Evolutionary conservation across 345 rosid genomes (phyloP).

Genomic region (Bretschneidera sinensis): DNA sequence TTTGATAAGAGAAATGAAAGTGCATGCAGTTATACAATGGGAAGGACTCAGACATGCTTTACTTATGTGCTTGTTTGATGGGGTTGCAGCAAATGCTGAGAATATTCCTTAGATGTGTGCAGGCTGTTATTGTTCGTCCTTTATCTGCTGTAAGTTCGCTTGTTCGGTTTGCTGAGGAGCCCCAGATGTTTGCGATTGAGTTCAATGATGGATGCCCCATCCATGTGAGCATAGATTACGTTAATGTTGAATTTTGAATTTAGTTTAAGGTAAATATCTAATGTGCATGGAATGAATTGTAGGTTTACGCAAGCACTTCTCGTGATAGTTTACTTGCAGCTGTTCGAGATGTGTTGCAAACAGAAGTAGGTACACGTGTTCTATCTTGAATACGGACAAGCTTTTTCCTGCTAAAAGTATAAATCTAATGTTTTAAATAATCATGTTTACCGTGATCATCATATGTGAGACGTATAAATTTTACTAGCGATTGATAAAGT

Average conservation of each 20-base stretch:
- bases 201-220: slow-evolving; percentile 95
- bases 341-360: slow-evolving; percentile 91
- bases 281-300: slow-evolving; percentile 24
- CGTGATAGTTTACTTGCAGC: slow-evolving; percentile 96
- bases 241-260: slow-evolving; percentile 13
- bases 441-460: background rate
- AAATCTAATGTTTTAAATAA: background rate
- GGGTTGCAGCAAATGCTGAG: slow-evolving; percentile 50
- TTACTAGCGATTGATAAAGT: background rate
- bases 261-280: slow-evolving; percentile 21
- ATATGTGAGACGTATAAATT: background rate
- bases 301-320: slow-evolving; percentile 95
- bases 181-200: slow-evolving; percentile 98
- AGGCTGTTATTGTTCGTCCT: slow-evolving; percentile 97
- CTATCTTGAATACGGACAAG: slow-evolving; percentile 20
- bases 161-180: slow-evolving; percentile 98
- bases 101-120: slow-evolving; percentile 85
- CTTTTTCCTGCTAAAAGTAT: background rate
- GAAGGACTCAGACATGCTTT: slow-evolving; percentile 1
- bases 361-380: slow-evolving; percentile 70
- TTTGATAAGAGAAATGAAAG: background rate
- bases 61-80: slow-evolving; percentile 7
- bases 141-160: slow-evolving; percentile 81
- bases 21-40: background rate
- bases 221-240: slow-evolving; percentile 56